A percentile compares a stretch with the other conserved stretches of the same genome.
These are phyloP conservation scores for Aureobasidium lini DNA, from an alignment of 2,329 filamentous ascomycete genomes.

Conservation along the genomic window DNA sequence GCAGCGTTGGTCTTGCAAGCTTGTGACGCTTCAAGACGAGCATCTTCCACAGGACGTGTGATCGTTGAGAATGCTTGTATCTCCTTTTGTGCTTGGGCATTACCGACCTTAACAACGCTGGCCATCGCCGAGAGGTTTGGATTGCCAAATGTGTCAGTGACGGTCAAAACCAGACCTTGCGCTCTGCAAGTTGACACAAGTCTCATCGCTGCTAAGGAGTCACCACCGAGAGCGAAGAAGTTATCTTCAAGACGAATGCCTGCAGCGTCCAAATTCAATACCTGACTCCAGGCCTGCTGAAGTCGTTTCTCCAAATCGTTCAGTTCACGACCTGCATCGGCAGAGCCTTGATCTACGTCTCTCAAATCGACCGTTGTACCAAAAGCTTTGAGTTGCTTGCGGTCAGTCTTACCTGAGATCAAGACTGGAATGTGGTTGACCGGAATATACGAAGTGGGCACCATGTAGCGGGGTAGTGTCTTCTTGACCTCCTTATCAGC, in stretches of 20 bases:
- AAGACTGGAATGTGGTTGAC: conserved; percentile 37
- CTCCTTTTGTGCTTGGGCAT: conserved; percentile 22
- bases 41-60: conserved; percentile 18
- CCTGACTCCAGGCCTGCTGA: conserved; percentile 5
- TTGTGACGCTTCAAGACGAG: conserved; percentile 31
- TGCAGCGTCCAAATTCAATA: conserved; percentile 8
- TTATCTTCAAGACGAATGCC: conserved; percentile 32
- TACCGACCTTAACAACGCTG: conserved; percentile 22
- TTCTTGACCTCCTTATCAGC: conserved; percentile 19
- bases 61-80: conserved; percentile 29
- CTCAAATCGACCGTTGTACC: conserved; percentile 17
- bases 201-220: conserved; percentile 40
- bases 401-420: conserved; percentile 37
- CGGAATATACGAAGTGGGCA: conserved; percentile 37
- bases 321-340: conserved; percentile 34
- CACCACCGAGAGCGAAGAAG: conserved; percentile 41
- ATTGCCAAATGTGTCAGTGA: conserved; percentile 37
- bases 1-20: conserved; percentile 24
- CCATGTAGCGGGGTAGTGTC: conserved; percentile 30
- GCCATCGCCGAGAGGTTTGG: conserved; percentile 42
- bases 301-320: conserved; percentile 15
- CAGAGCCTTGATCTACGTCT: conserved; percentile 15
- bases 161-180: conserved; percentile 31
- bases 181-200: conserved; percentile 33
- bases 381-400: conserved; percentile 20